These are phyloP conservation scores for Verticillium isaacii DNA, from an alignment of 2,329 filamentous ascomycete species.

Conservation along the genomic window DNA sequence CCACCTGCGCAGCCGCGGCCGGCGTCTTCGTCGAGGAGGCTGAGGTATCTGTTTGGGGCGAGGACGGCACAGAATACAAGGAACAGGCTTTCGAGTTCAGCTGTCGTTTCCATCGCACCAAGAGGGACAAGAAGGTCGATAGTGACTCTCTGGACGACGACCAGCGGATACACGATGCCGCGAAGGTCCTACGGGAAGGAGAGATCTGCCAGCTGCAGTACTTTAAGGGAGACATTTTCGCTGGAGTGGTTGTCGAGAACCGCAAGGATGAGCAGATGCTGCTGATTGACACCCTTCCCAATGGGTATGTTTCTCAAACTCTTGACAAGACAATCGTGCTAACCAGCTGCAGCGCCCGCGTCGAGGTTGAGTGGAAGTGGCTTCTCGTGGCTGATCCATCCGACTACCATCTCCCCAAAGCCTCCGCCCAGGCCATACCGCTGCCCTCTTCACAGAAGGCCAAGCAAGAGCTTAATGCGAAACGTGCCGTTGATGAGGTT, in stretches of 20 bases:
- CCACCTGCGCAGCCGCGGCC: constrained; percentile 87
- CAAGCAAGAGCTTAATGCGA: constrained; percentile 64
- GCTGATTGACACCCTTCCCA: constrained; percentile 77
- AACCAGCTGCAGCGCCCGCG: constrained; percentile 48
- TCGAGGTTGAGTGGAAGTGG: constrained; percentile 85
- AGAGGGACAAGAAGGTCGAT: constrained; percentile 73
- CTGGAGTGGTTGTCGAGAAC: constrained; percentile 83
- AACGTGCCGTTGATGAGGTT: constrained; percentile 54
- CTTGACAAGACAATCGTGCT: neutral
- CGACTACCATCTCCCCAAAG: constrained; percentile 69
- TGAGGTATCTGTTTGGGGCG: constrained; percentile 78
- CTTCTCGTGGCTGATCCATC: constrained; percentile 66
- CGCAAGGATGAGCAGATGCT: constrained; percentile 68
- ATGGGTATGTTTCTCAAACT: constrained; percentile 57
- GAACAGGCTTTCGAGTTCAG: constrained; percentile 89
- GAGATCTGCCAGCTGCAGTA: constrained; percentile 86
- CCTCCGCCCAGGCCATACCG: constrained; percentile 66
- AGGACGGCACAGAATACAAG: constrained; percentile 89
- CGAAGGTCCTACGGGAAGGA: constrained; percentile 62
- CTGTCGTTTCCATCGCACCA: constrained; percentile 89
- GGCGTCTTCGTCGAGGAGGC: constrained; percentile 89
- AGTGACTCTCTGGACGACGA: constrained; percentile 66
- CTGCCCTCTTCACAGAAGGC: constrained; percentile 61
- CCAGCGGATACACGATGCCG: constrained; percentile 62
- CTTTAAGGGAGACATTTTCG: constrained; percentile 81